Evolutionary conservation across 2,329 filamentous ascomycete species (phyloP), one percentile per base, ranked within the genome.

Genomic region (Verticillium alfalfae): DNA sequence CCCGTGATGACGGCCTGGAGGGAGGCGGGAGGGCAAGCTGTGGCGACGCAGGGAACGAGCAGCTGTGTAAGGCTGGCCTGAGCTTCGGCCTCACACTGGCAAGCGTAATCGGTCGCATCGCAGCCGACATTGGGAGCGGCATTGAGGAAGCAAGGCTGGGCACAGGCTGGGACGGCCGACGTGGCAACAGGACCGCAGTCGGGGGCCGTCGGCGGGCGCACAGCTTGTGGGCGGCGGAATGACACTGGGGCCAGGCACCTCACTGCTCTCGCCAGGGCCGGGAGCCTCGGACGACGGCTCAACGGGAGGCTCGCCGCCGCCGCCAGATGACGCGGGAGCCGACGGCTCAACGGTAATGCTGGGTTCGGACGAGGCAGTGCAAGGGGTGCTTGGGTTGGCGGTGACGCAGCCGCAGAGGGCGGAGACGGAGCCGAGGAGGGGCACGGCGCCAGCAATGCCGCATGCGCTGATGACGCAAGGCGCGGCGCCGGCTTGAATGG

Each of bases 21-120:
- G 1, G 67, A 66, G 3, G 61, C 65, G 6, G 67, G 54, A 1
- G 65, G 66, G 45, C 71, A 73, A 3, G 66, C 68, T 0, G 66
- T 70, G 1, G 66, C 65, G 1, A 73, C 69, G 57, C 71, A 73
- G 10, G 71, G 70, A 15, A 69, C 64, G 36, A 72, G 64, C 31
- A 69, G 62, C 38, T 63, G 56, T 2, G 69, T 68, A 1, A 73
- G 61, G 12, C 63, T 65, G 31, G 63, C 61, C 56, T 69, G 67
- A 9, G 67, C 66, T 6, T 66, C 67, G 13, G 66, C 59, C 16
- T 67, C 59, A 59, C 70, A 73, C 34, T 72, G 70, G 26, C 70
- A 73, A 9, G 64, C 65, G 45, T 68, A 72, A 63, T 72, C 71
- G 31, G 61, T 39, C 22, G 66, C 62, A 31, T 61, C 67, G 60